Evolutionary conservation across 306 rosid genomes (phyloP).

Genomic region (Acacia melanoxylon): DNA sequence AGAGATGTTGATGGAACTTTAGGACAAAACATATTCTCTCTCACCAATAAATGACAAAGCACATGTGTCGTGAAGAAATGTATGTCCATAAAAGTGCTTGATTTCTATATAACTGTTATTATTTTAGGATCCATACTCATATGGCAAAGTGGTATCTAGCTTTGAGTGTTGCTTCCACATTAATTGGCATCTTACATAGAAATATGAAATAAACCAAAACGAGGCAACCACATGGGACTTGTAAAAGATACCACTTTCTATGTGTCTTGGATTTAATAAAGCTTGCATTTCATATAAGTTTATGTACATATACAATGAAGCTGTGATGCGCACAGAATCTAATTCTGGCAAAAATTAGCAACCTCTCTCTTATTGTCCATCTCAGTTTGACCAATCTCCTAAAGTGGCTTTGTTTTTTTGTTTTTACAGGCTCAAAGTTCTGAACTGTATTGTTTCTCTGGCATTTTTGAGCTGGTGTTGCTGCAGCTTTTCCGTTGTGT

Average conservation of each 20-base stretch:
- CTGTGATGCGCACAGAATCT: not conserved
- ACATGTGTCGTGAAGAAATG: not conserved
- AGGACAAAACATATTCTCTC: not conserved
- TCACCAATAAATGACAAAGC: not conserved
- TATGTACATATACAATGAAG: not conserved
- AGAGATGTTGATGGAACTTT: not conserved
- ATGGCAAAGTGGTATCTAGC: not conserved
- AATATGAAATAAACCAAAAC: not conserved
- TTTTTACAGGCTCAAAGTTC: not conserved
- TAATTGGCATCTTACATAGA: not conserved
- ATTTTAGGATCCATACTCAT: not conserved
- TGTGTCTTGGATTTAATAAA: not conserved
- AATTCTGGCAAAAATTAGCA: not conserved
- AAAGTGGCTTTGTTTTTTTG: not conserved
- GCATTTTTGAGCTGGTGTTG: not conserved
- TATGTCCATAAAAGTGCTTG: not conserved
- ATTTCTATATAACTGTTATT: not conserved
- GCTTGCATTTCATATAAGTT: not conserved
- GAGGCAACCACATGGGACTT: not conserved
- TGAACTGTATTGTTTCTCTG: not conserved
- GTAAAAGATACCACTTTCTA: not conserved
- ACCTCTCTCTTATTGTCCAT: not conserved
- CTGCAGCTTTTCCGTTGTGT: not conserved
- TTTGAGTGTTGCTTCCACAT: not conserved
- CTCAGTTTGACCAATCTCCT: not conserved